phyloP scores from a whole-genome alignment of 2,329 filamentous ascomycete genomes.

The Penicillium sp. region DNA sequence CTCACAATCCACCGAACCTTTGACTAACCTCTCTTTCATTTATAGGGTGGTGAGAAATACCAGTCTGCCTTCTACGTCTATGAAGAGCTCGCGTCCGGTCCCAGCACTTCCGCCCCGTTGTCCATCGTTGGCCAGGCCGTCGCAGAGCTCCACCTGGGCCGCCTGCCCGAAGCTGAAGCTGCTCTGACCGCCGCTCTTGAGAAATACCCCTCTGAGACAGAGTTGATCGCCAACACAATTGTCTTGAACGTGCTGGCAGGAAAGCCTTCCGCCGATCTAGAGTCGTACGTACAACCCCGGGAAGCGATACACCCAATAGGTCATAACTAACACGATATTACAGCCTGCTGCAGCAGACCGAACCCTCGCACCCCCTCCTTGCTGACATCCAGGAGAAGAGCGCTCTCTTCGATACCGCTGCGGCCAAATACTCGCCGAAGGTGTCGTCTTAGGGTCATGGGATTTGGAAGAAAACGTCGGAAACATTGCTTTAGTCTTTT shows the following conservation, averaged over 20 bases:
- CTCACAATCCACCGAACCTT: background rate
- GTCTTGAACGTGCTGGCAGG: slow-evolving; percentile 79
- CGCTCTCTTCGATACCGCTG: slow-evolving; percentile 82
- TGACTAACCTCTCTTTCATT: background rate
- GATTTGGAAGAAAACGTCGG: slow-evolving; percentile 10
- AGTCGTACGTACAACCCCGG: slow-evolving; percentile 57
- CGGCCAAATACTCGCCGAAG: slow-evolving; percentile 84
- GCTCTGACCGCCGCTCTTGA: slow-evolving; percentile 80
- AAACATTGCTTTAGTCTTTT: slow-evolving; percentile 19
- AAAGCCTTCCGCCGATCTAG: slow-evolving; percentile 68
- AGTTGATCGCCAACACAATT: slow-evolving; percentile 80
- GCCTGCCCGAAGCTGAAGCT: slow-evolving; percentile 84
- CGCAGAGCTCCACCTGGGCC: slow-evolving; percentile 86
- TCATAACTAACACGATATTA: slow-evolving; percentile 23
- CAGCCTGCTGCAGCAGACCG: slow-evolving; percentile 53
- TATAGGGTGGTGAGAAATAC: slow-evolving; percentile 88
- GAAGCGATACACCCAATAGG: too few species aligned
- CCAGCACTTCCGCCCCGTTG: slow-evolving; percentile 75
- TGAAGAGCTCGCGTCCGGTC: slow-evolving; percentile 89
- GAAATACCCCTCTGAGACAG: slow-evolving; percentile 71
- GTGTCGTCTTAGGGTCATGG: slow-evolving; percentile 50
- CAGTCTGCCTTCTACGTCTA: slow-evolving; percentile 97
- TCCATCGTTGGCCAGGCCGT: slow-evolving; percentile 87
- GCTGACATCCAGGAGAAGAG: slow-evolving; percentile 82
- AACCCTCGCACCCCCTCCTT: slow-evolving; percentile 72